Conservation (phyloP, 306 rosid genomes). For the Erythrophleum fordii region DNA sequence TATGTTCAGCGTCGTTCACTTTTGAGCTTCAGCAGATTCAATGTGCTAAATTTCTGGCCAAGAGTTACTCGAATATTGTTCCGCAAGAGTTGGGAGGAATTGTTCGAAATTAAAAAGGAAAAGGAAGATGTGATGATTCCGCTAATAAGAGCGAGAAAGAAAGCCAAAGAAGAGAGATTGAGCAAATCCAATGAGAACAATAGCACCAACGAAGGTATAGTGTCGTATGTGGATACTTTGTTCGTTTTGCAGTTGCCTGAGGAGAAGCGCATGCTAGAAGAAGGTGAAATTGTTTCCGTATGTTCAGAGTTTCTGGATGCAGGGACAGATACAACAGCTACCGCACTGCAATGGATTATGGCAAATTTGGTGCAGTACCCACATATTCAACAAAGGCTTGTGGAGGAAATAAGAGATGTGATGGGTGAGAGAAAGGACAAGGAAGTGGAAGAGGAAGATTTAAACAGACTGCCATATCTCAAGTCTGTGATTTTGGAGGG, state of each 20-base stretch:
- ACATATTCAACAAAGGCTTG: not conserved
- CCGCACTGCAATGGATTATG: slow-evolving; percentile 3
- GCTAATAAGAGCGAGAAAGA: not conserved
- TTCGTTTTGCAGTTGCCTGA: not conserved
- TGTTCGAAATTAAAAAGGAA: not conserved
- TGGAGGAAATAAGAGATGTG: not conserved
- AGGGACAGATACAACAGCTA: slow-evolving; percentile 1
- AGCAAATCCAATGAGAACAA: not conserved
- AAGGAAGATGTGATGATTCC: not conserved
- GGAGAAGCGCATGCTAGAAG: not conserved
- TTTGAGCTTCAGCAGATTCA: not conserved
- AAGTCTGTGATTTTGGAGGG: slow-evolving; percentile 15
- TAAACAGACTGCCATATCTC: not conserved
- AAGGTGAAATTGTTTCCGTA: not conserved
- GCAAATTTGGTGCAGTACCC: slow-evolving; percentile 3
- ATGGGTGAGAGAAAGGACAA: not conserved
- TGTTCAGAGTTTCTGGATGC: slow-evolving; percentile 5
- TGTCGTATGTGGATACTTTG: not conserved
- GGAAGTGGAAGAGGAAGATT: slow-evolving; percentile 7
- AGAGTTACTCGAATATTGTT: not conserved
- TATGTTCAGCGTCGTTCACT: not conserved
- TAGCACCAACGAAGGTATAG: no score
- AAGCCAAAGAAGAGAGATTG: not conserved
- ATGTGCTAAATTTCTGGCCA: not conserved
- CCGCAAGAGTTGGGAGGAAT: not conserved